Evolutionary conservation across 2,329 filamentous ascomycete species (phyloP), one percentile per base, ranked within the genome.

Genomic region (Microcyclospora pomicola): DNA sequence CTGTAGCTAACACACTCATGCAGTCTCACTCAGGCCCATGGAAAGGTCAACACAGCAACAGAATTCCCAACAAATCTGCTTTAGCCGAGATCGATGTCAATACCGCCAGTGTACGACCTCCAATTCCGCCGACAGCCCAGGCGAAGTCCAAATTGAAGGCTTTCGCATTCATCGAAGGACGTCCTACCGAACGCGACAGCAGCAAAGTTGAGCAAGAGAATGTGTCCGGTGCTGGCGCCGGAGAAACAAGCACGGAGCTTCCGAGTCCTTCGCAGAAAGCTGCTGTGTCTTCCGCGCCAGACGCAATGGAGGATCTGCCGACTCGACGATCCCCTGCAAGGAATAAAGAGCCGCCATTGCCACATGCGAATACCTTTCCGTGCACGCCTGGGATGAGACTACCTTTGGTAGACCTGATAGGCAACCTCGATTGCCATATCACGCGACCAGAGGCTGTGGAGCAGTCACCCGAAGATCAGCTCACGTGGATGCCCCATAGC

Each of bases 321-420:
- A 24, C 5, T 24, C 19, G 19, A 24, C 19, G 19, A 24, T 24
- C 19, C 19, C 19, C 19, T 24, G 19, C 19, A 24, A 24, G 19
- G 7, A 37, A 16, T 19, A 44, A 45, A n/a, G 48, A 48, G 9
- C 48, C 49, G 10, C 44, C 45, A 28, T 37, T 52, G 9, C 45
- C 44, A 3, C 52, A 58, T 37, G 46, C 49, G 19, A 52, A 58
- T 15, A 54, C 61, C 19, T 62, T 62, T 12, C 74, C 74, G 2
- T 73, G 72, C 31, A 78, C 74, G 11, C 73, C 75, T 2, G 68
- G 67, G 15, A 69, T 73, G 32, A 62, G 72, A 39, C 65, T 77
- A 30, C 71, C 73, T 15, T 59, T 78, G 10, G 71, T 72, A 27
- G 73, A 77, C 43, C 59, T 78, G 27, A 72, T 78, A 33, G 72